Evolutionary conservation across 805 yeast genomes (phyloP), one percentile per base, ranked within the genome.

Genomic region (Candida berthetii): DNA sequence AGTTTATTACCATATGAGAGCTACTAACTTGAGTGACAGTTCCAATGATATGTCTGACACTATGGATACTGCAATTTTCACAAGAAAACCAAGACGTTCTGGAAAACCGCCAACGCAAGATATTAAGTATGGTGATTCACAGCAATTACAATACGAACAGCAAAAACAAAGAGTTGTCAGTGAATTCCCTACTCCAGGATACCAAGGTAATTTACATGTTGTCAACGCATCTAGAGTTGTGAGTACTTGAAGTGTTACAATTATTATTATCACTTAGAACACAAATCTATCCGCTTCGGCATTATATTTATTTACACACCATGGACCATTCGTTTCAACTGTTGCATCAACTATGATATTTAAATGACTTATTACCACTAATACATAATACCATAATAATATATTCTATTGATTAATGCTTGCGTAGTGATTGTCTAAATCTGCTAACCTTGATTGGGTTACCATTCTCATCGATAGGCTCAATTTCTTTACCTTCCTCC

Each of bases 401-500:
- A n/a, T n/a, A n/a, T n/a, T n/a, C n/a, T n/a, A n/a, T n/a, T n/a
- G n/a, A n/a, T n/a, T n/a, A n/a, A n/a, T n/a, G n/a, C n/a, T n/a
- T n/a, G n/a, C 25, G 25, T 22, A 39, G 11, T 4, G 85, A 82
- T 10, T 85, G 76, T 52, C 69, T 83, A 59, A 87, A 87, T 39
- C 88, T 65, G 54, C 95, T 85, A 1, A 76, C 64, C 44, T 69
- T 79, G 7, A 74, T 56, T 0, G 80, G 79, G 41, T 76, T 72
- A 0, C 87, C 87, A 31, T 62, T 52, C 41, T 76, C 82, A 49
- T 84, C 88, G 7, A 84, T 63, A 0, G 87, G 88, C 52, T 84
- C 95, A 16, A 77, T 50, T 42, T 79, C 90, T 44, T 61, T 51
- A 33, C 75, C 85, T 38, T 66, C 62, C 2, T 71, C 73, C 1